A percentile compares a stretch with the other conserved stretches of the same genome.
phyloP scores from a whole-genome alignment of 2,329 filamentous ascomycete genomes.

The Amauroascus verrucosus region DNA sequence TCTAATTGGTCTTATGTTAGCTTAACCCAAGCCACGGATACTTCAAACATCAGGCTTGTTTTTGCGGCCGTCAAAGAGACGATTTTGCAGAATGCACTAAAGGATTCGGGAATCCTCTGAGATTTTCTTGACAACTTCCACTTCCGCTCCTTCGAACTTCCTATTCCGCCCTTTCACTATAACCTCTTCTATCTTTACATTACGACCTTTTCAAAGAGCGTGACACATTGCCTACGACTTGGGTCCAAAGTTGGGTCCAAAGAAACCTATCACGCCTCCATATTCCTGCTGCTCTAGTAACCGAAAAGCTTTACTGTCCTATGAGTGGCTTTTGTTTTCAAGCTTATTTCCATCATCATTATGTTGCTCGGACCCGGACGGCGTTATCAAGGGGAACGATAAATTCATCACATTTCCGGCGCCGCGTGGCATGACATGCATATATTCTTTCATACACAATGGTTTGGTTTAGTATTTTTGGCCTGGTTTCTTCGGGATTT shows the following conservation, averaged over 20 bases:
- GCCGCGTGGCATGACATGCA: slow-evolving; percentile 9
- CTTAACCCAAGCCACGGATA: slow-evolving; percentile 96
- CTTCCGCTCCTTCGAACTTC: neutral
- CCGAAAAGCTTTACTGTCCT: neutral
- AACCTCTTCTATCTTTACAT: neutral
- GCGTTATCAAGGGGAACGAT: slow-evolving; percentile 6
- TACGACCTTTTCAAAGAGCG: neutral
- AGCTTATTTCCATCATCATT: neutral
- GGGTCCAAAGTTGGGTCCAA: neutral
- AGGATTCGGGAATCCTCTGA: slow-evolving; percentile 93
- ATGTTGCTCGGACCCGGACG: neutral
- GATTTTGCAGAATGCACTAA: slow-evolving; percentile 93
- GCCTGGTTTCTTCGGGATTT: neutral
- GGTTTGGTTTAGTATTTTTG: neutral
- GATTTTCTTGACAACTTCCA: neutral
- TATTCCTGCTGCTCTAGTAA: neutral
- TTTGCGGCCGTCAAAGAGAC: slow-evolving; percentile 99
- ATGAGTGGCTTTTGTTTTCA: neutral
- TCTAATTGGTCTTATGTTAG: slow-evolving; percentile 42
- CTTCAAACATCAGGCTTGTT: slow-evolving; percentile 92
- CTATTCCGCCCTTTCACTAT: neutral
- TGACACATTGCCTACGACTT: neutral
- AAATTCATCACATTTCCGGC: slow-evolving; percentile 12
- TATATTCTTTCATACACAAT: neutral
- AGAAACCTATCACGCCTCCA: neutral